A percentile compares a stretch with the other conserved stretches of the same genome.
phyloP scores from a whole-genome alignment of 2,329 filamentous ascomycete genomes.

The Magnaporthiopsis poae region DNA sequence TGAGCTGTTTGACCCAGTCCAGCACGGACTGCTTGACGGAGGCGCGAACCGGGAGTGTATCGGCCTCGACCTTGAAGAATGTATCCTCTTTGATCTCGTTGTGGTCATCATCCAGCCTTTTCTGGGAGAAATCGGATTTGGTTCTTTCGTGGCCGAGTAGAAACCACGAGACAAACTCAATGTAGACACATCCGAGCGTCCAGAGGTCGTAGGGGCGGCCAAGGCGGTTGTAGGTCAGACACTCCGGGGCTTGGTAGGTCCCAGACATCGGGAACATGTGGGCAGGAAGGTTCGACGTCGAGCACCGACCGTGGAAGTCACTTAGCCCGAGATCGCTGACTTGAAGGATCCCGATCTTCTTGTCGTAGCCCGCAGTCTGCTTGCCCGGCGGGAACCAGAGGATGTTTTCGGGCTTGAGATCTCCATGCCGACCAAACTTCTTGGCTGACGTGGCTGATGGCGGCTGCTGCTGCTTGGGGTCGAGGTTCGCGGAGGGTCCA shows the following conservation, averaged over 20 bases:
- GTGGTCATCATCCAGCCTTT: neutral
- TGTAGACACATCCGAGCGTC: slow-evolving; percentile 15
- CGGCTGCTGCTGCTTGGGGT: neutral
- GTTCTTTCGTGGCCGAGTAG: neutral
- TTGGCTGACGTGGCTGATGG: too few relatives aligned
- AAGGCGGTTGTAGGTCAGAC: neutral
- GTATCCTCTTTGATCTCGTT: neutral
- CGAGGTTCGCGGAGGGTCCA: neutral
- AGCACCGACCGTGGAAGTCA: neutral
- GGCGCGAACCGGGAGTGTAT: neutral
- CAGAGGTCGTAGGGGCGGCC: slow-evolving; percentile 14
- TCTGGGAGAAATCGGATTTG: neutral
- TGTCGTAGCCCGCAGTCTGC: neutral
- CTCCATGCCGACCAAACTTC: neutral
- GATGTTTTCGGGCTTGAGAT: neutral
- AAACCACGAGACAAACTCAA: slow-evolving; percentile 13
- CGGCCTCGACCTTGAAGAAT: neutral
- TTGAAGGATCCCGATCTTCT: neutral
- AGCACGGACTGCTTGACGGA: neutral
- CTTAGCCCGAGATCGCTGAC: neutral
- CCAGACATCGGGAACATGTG: neutral
- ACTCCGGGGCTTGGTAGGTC: neutral
- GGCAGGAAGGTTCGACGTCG: neutral
- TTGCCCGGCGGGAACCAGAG: neutral
- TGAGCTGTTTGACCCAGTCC: neutral